These are phyloP conservation scores for Peniophora sp. DNA, from an alignment of 1,284 basidiomycete species.

Conservation along the genomic window DNA sequence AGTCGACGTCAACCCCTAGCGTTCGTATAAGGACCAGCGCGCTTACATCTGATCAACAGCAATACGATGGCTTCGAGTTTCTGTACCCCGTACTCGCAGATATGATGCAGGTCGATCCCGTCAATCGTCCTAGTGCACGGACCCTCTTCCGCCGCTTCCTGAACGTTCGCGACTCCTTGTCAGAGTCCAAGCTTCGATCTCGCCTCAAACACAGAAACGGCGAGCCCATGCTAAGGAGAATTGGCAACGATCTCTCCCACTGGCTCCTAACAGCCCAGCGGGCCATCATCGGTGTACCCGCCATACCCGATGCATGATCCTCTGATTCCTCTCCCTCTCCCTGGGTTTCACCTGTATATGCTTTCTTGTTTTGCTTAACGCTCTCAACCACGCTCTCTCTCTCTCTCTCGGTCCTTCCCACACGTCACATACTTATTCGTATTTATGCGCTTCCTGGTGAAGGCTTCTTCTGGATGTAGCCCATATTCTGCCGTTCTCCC, in stretches of 20 bases:
- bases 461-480: no score
- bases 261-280: neutral
- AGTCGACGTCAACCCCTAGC: neutral
- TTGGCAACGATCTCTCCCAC: neutral
- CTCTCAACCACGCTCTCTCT: no score
- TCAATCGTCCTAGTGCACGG: neutral
- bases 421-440: no score
- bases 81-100: slow-evolving; percentile 44
- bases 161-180: neutral
- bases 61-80: slow-evolving; percentile 81
- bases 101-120: neutral
- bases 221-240: neutral
- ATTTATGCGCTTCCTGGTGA: no score
- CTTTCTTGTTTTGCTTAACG: no score
- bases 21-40: neutral
- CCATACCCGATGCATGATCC: neutral
- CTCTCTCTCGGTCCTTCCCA: no score
- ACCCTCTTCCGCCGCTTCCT: neutral
- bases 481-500: no score
- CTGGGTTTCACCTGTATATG: no score
- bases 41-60: neutral
- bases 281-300: neutral
- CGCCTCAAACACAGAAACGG: neutral
- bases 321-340: neutral
- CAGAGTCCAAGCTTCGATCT: neutral